Percentiles rank a stretch among this genome's conserved stretches.
Evolutionary conservation across 2,329 filamentous ascomycete species (phyloP).

Genomic region (Scopulariopsis brevicaulis): DNA sequence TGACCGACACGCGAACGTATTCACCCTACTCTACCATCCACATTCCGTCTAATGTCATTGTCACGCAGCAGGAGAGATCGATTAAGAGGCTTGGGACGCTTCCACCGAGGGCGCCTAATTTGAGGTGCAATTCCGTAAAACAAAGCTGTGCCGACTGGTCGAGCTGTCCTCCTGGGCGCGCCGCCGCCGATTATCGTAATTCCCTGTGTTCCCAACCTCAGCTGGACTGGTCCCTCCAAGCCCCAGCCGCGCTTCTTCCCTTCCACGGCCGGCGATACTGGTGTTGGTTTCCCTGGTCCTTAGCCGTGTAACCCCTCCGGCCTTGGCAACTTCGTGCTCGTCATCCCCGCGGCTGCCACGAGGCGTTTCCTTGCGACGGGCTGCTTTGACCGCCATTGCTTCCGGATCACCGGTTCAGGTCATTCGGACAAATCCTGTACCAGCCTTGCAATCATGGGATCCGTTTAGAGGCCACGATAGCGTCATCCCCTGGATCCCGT

Average conservation of each 20-base stretch:
- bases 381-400: not conserved
- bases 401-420: not conserved
- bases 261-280: not conserved
- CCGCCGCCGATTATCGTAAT: not conserved
- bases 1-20: not conserved
- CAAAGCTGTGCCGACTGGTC: not conserved
- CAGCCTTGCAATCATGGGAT: not conserved
- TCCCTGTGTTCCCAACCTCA: not conserved
- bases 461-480: not conserved
- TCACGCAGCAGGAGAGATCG: not conserved
- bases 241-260: not conserved
- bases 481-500: not conserved
- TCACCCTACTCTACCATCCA: not conserved
- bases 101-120: not conserved
- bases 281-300: not conserved
- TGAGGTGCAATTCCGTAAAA: not conserved
- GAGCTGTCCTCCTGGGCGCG: not conserved
- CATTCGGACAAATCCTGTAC: constrained; percentile 1
- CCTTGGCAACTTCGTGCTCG: not conserved
- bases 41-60: not conserved
- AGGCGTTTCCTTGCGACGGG: not conserved
- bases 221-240: not conserved
- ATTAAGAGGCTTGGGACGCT: not conserved
- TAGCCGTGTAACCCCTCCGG: not conserved
- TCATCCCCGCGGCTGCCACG: not conserved